A percentile compares a stretch with the other conserved stretches of the same genome.
Evolutionary conservation across 1,284 basidiomycete species (phyloP).

Genomic region (Chondrostereum purpureum): DNA sequence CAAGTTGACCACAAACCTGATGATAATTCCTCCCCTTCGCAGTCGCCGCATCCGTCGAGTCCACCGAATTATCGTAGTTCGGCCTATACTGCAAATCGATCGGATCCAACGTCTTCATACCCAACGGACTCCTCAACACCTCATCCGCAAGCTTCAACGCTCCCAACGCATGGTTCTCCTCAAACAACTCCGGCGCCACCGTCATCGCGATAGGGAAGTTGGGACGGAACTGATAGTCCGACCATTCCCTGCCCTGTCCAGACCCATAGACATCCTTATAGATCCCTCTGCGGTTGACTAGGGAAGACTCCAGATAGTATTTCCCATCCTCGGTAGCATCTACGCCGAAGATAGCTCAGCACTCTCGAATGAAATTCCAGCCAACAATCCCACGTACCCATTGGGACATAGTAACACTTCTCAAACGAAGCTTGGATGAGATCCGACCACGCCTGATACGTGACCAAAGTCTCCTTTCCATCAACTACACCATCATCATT

Average conservation of each 20-base stretch:
- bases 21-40: conserved; percentile 93
- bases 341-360: conserved; percentile 17
- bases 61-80: conserved; percentile 88
- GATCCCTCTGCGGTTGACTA: conserved; percentile 90
- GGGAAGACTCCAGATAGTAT: conserved; percentile 64
- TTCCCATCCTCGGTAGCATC: conserved; percentile 69
- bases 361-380: conserved; percentile 7
- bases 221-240: conserved; percentile 90
- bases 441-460: conserved; percentile 87
- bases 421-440: conserved; percentile 88
- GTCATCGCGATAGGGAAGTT: conserved; percentile 97
- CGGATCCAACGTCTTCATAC: conserved; percentile 92
- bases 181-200: conserved; percentile 94
- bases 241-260: conserved; percentile 82
- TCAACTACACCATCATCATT: conserved; percentile 47
- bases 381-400: conserved; percentile 38
- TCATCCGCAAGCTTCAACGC: conserved; percentile 76
- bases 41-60: conserved; percentile 71
- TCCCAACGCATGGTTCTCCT: conserved; percentile 70
- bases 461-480: conserved; percentile 67
- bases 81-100: conserved; percentile 81
- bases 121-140: conserved; percentile 75
- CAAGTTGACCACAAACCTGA: conserved; percentile 42
- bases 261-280: conserved; percentile 98
- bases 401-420: conserved; percentile 83